Conservation (phyloP, 805 yeast genomes). For the Candida taoyuanica region DNA sequence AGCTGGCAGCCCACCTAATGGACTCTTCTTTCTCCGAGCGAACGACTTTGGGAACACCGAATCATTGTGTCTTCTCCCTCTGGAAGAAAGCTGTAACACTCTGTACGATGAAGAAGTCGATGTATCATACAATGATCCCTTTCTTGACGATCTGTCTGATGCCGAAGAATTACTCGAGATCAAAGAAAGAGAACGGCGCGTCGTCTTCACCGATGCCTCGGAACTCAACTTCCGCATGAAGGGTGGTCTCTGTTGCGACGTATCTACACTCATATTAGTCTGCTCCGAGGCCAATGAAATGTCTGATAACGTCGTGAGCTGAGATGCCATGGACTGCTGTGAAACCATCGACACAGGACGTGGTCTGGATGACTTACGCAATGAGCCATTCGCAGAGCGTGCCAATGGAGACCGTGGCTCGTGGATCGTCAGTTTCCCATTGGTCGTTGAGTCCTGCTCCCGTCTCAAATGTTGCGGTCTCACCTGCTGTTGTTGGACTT, state of each 20-base stretch:
- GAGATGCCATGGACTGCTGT: constrained; percentile 44
- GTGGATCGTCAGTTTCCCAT: constrained; percentile 16
- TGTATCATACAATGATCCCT: constrained; percentile 37
- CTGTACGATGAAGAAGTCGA: constrained; percentile 29
- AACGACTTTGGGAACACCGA: constrained; percentile 21
- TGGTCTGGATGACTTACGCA: constrained; percentile 10
- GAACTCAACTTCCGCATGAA: constrained; percentile 21
- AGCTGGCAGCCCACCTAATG: no score
- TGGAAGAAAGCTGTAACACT: constrained; percentile 13
- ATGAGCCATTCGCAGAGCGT: constrained; percentile 7
- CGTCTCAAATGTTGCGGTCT: background rate
- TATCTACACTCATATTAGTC: constrained; percentile 11
- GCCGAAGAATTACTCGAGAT: constrained; percentile 9
- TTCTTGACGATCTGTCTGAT: constrained; percentile 35
- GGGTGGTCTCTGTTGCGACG: constrained; percentile 15
- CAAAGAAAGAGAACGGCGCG: constrained; percentile 24
- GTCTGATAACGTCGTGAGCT: constrained; percentile 45
- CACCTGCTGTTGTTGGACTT: no score
- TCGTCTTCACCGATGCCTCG: constrained; percentile 23
- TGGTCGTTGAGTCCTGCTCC: background rate
- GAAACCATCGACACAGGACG: constrained; percentile 52
- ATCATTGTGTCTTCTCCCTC: constrained; percentile 20
- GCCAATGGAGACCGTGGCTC: constrained; percentile 29
- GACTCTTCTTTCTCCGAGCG: constrained; percentile 25
- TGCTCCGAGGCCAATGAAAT: constrained; percentile 34